Evolutionary conservation across 1,284 basidiomycete species (phyloP).

Genomic region (Singerocomus inundabilis): DNA sequence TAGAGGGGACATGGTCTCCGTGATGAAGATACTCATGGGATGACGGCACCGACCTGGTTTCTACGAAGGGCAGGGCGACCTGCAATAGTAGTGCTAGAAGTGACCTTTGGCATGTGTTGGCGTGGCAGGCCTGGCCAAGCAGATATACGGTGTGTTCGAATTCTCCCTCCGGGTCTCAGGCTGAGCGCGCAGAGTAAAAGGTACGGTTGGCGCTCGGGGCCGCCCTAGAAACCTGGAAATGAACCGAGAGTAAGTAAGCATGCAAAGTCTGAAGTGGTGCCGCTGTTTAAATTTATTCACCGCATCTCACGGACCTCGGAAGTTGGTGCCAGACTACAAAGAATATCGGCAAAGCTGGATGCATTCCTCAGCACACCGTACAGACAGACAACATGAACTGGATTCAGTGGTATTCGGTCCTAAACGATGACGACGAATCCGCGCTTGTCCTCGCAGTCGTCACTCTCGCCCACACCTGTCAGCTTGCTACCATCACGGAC

Average conservation of each 20-base stretch:
- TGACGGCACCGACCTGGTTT: slow-evolving; percentile 58
- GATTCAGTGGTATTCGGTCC: neutral
- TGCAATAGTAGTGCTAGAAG: slow-evolving; percentile 31
- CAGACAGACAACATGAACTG: too few relatives aligned
- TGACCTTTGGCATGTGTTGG: slow-evolving; percentile 62
- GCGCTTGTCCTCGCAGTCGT: neutral
- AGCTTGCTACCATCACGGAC: neutral
- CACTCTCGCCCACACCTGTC: neutral
- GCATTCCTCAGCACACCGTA: too few relatives aligned
- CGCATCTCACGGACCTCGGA: slow-evolving; percentile 27
- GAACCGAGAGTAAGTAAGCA: slow-evolving; percentile 1
- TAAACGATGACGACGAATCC: neutral
- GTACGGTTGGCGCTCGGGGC: slow-evolving; percentile 1
- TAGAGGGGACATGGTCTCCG: slow-evolving; percentile 29
- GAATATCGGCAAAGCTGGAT: neutral
- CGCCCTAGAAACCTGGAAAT: neutral
- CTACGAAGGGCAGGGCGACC: slow-evolving; percentile 66
- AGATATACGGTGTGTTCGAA: neutral
- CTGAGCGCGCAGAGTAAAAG: neutral
- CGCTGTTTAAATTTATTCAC: slow-evolving; percentile 19
- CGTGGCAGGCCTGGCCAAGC: neutral
- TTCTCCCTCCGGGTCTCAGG: slow-evolving; percentile 4
- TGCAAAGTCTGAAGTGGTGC: neutral
- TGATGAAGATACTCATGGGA: slow-evolving; percentile 3
- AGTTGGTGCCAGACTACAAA: slow-evolving; percentile 3